phyloP scores from a whole-genome alignment of 495 filamentous ascomycete species.

The Xylaria longipes region DNA sequence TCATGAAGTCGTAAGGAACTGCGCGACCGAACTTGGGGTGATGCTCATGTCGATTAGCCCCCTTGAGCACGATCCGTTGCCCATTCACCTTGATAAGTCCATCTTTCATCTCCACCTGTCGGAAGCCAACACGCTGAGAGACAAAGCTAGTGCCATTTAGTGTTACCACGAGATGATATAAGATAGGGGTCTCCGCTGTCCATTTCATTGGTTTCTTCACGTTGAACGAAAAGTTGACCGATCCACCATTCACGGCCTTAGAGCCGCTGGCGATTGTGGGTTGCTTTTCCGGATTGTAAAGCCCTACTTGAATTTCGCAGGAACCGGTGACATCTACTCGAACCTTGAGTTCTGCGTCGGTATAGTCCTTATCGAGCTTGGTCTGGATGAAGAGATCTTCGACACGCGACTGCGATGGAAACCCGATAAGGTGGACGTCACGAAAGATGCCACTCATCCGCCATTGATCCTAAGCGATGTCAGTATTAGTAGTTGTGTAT shows the following conservation, averaged over 20 bases:
- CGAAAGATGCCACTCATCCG: constrained; percentile 58
- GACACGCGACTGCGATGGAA: constrained; percentile 58
- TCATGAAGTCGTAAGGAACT: constrained; percentile 63
- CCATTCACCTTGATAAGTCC: constrained; percentile 67
- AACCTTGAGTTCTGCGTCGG: constrained; percentile 58
- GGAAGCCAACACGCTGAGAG: constrained; percentile 62
- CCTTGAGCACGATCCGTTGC: constrained; percentile 59
- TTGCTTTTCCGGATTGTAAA: constrained; percentile 42
- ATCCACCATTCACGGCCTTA: constrained; percentile 23
- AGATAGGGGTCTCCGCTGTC: constrained; percentile 69
- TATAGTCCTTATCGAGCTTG: constrained; percentile 60
- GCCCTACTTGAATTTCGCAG: constrained; percentile 38
- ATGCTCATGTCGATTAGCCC: constrained; percentile 71
- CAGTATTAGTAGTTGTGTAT: neutral
- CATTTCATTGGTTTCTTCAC: constrained; percentile 62
- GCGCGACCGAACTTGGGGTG: constrained; percentile 64
- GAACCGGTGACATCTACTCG: constrained; percentile 47
- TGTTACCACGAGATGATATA: constrained; percentile 59
- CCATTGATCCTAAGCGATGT: constrained; percentile 43
- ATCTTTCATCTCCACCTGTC: constrained; percentile 62
- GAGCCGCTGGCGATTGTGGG: constrained; percentile 29
- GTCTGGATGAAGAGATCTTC: constrained; percentile 65
- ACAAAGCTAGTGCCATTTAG: constrained; percentile 43
- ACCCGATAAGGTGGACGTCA: constrained; percentile 66
- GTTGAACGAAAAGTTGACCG: constrained; percentile 44